Evolutionary conservation across 1,139 yeast species (phyloP), one percentile per base, ranked within the genome.

Genomic region (Yamadazyma conglobata): DNA sequence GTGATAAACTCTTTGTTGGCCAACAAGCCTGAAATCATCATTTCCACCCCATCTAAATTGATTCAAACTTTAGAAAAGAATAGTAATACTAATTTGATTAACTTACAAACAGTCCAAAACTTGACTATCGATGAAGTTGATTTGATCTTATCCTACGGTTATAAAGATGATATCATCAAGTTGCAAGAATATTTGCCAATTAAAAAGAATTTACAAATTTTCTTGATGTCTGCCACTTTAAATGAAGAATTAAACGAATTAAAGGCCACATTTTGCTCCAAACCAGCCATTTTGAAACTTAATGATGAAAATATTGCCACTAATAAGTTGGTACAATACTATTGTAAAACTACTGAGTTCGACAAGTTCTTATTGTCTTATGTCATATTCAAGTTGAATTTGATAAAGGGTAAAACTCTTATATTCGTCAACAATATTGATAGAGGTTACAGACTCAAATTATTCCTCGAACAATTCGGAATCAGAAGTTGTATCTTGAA

Each of bases 121-220:
- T 61, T 91, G 35, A 94, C 88, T 22, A 84, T 93, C 43, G 99
- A 93, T 63, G 99, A 93, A 58, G 97, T 94, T 12, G 99, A 93
- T 62, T 71, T 91, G 48, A 78, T 93, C 27, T 64, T 87, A 34
- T 82, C 95, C 3, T 93, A 85, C 55, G 99, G 98, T 11, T 87
- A 91, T 55, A 75, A 79, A 45, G 95, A 87, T 6, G 98, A 93
- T 58, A 67, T 93, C 42, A 60, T 70, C 33, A 74, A 73, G 44
- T 69, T 91, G 39, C 73, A 82, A 10, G 67, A 69, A 15, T 73
- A 63, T 40, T 61, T 87, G 41, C 91, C 93, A 9, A 68, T 79
- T 33, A 79, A 78, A 52, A 81, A 81, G 46, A 79, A 80, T 34
- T 64, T 87, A 44, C 98, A 93, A 60, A 81, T 94, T 2, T 89